Percentiles rank a stretch among this genome's conserved stretches.
Evolutionary conservation across 2,329 filamentous ascomycete genomes (phyloP).

Genomic region (Rhexocercosporidium sp.): DNA sequence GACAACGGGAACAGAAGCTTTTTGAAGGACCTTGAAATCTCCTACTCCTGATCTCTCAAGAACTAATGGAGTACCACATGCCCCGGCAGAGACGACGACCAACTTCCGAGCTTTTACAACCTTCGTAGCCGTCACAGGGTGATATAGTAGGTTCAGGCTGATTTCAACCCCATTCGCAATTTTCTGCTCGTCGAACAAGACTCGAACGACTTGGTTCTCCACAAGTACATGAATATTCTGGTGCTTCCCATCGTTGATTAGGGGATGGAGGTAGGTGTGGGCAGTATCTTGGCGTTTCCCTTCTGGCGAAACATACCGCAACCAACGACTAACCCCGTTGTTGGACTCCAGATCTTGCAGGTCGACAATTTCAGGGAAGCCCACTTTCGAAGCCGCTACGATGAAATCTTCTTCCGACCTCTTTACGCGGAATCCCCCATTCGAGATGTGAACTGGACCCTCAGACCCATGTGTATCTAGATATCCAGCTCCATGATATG

Average conservation of each 20-base stretch:
- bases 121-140: neutral
- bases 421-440: constrained; percentile 49
- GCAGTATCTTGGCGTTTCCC: constrained; percentile 61
- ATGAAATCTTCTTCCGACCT: constrained; percentile 54
- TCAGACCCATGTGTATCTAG: constrained; percentile 51
- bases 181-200: constrained; percentile 49
- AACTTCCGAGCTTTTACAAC: constrained; percentile 51
- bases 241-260: constrained; percentile 50
- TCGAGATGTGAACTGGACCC: constrained; percentile 59
- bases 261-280: constrained; percentile 55
- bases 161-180: neutral
- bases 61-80: constrained; percentile 45
- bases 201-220: constrained; percentile 57
- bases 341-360: constrained; percentile 51
- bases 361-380: constrained; percentile 56
- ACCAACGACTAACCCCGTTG: constrained; percentile 45
- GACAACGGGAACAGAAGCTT: constrained; percentile 49
- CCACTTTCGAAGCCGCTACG: constrained; percentile 49
- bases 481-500: constrained; percentile 45
- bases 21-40: constrained; percentile 50
- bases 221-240: constrained; percentile 62
- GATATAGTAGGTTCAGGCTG: neutral
- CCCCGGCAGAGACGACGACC: constrained; percentile 50
- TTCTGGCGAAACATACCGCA: constrained; percentile 52
- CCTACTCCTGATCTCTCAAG: constrained; percentile 67